Percentiles rank a stretch among this genome's conserved stretches.
phyloP scores from a whole-genome alignment of 176 grass and related monocot genomes.

The Alloteropsis semialata region DNA sequence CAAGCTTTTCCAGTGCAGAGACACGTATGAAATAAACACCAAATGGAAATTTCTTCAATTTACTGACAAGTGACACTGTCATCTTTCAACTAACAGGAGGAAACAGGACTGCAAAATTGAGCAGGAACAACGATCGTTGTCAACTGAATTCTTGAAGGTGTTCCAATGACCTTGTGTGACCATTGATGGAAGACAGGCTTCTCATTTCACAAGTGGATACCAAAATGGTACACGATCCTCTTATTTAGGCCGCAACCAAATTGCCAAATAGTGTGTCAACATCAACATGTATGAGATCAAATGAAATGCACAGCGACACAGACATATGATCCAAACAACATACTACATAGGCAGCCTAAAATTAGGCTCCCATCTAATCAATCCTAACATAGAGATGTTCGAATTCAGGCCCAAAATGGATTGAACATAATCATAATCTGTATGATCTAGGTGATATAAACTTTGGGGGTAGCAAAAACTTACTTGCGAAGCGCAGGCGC shows the following conservation, averaged over 20 bases:
- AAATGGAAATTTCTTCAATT: background rate
- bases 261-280: too few relatives aligned
- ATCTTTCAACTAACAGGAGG: background rate
- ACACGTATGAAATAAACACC: background rate
- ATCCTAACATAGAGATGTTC: too few relatives aligned
- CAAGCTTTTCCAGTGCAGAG: too few relatives aligned
- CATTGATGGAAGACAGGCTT: background rate
- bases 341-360: too few relatives aligned
- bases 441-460: background rate
- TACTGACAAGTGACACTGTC: background rate
- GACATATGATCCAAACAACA: background rate
- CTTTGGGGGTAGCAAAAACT: background rate
- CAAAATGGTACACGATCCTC: background rate
- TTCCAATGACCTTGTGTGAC: background rate
- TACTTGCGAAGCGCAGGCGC: constrained; percentile 87
- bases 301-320: too few relatives aligned
- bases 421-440: too few relatives aligned
- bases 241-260: too few relatives aligned
- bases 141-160: background rate
- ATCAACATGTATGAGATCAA: too few relatives aligned
- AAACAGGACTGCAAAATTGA: background rate
- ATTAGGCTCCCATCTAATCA: too few relatives aligned
- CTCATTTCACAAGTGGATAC: background rate
- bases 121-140: background rate
- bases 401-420: too few relatives aligned